A percentile compares a stretch with the other conserved stretches of the same genome.
Evolutionary conservation across 345 rosid genomes (phyloP).

Genomic region (Brassica juncea): DNA sequence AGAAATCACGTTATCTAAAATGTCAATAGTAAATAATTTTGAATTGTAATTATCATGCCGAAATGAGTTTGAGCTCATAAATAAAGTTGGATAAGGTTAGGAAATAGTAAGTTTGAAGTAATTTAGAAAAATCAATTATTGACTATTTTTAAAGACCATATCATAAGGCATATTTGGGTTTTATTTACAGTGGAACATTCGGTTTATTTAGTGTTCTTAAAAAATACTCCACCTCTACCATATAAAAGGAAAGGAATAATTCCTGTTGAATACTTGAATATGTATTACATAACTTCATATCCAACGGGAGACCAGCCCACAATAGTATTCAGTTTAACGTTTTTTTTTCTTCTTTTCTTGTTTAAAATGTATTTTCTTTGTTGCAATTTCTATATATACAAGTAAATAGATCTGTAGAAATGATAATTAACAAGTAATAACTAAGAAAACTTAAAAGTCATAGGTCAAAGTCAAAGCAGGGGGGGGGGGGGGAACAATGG

Average conservation of each 20-base stretch:
- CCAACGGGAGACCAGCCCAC: not conserved
- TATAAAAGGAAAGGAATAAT: not conserved
- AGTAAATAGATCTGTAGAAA: not conserved
- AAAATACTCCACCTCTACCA: not conserved
- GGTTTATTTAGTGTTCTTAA: not conserved
- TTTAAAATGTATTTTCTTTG: not conserved
- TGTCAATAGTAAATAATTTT: too few relatives aligned
- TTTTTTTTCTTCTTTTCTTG: not conserved
- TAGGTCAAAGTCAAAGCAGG: slow-evolving; percentile 25
- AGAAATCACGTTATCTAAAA: too few relatives aligned
- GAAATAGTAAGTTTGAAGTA: not conserved
- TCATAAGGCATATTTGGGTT: not conserved
- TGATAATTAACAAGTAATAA: not conserved
- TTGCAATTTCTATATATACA: not conserved
- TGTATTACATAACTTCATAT: not conserved
- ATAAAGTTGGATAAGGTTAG: not conserved
- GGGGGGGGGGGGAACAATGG: not conserved
- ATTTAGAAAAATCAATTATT: too few relatives aligned
- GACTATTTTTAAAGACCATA: not conserved
- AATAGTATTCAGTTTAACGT: not conserved
- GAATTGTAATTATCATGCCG: not conserved
- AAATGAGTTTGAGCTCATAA: not conserved
- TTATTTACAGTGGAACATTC: not conserved
- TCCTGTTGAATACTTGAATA: not conserved
- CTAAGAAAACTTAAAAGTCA: not conserved